Evolutionary conservation across 768 basidiomycete species (phyloP).

Genomic region (Hericium alpestre): DNA sequence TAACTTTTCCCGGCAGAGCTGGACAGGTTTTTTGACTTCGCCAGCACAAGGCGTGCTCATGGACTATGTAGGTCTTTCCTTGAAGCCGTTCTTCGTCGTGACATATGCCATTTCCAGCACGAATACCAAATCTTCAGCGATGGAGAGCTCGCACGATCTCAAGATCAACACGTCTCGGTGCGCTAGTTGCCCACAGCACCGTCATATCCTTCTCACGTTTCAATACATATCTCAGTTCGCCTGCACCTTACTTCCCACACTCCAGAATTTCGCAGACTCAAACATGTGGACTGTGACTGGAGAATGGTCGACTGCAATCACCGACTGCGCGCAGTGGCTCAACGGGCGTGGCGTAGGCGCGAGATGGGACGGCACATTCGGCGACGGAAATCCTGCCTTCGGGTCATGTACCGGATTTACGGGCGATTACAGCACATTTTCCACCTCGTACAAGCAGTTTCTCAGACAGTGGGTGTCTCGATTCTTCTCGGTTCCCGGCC

Average conservation of each 20-base stretch:
- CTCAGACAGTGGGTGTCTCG: slow-evolving; percentile 41
- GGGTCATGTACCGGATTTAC: slow-evolving; percentile 57
- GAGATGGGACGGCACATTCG: slow-evolving; percentile 55
- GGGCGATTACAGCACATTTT: slow-evolving; percentile 48
- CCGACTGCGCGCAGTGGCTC: slow-evolving; percentile 71
- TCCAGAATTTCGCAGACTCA: slow-evolving; percentile 34
- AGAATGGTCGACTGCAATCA: slow-evolving; percentile 69
- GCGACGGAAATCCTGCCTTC: slow-evolving; percentile 32
- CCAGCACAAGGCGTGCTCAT: slow-evolving; percentile 54
- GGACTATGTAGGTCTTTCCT: slow-evolving; percentile 31
- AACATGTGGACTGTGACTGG: slow-evolving; percentile 71
- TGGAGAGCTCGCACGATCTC: slow-evolving; percentile 40
- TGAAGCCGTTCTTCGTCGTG: not conserved
- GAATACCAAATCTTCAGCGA: slow-evolving; percentile 68
- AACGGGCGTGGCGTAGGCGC: slow-evolving; percentile 67
- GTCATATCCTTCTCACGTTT: not conserved
- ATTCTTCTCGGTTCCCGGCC: slow-evolving; percentile 6
- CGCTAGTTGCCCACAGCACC: slow-evolving; percentile 10
- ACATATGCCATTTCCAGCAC: slow-evolving; percentile 30
- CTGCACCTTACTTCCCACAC: slow-evolving; percentile 35
- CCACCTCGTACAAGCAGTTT: slow-evolving; percentile 50
- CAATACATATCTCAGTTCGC: slow-evolving; percentile 29
- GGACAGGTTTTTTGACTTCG: slow-evolving; percentile 46
- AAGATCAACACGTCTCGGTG: slow-evolving; percentile 48
- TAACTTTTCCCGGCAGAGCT: slow-evolving; percentile 28